Evolutionary conservation across 2,329 filamentous ascomycete genomes (phyloP).

Genomic region (Clarireedia hainanense): DNA sequence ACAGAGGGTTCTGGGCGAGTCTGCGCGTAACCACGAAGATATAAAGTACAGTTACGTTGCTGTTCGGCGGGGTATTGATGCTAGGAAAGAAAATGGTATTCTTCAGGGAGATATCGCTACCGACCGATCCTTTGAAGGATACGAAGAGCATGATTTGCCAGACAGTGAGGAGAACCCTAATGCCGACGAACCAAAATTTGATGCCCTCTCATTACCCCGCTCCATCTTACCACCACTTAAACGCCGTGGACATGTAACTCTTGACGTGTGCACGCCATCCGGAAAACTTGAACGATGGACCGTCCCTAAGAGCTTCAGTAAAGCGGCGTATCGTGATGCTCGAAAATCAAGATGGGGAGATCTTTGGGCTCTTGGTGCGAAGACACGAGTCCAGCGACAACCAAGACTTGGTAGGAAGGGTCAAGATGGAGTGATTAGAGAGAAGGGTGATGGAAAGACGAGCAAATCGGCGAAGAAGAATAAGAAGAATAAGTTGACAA

Average conservation of each 20-base stretch:
- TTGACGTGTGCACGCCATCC: slow-evolving; percentile 84
- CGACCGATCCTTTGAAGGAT: slow-evolving; percentile 63
- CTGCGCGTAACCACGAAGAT: slow-evolving; percentile 77
- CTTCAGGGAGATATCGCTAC: slow-evolving; percentile 50
- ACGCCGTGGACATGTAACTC: slow-evolving; percentile 74
- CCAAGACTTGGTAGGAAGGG: slow-evolving; percentile 48
- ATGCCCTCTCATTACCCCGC: slow-evolving; percentile 68
- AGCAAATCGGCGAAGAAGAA: slow-evolving; percentile 33
- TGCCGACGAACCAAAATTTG: slow-evolving; percentile 23
- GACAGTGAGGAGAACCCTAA: slow-evolving; percentile 11
- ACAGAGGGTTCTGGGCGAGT: slow-evolving; percentile 63
- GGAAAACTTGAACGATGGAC: slow-evolving; percentile 91
- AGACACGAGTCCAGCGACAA: slow-evolving; percentile 61
- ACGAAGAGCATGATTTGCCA: slow-evolving; percentile 42
- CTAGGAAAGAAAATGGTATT: slow-evolving; percentile 35
- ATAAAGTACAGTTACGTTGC: slow-evolving; percentile 85
- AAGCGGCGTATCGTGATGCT: slow-evolving; percentile 82
- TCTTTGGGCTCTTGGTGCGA: slow-evolving; percentile 89
- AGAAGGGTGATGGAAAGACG: slow-evolving; percentile 31
- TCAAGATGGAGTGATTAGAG: slow-evolving; percentile 11
- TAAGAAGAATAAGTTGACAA: slow-evolving; percentile 35
- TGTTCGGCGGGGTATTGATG: slow-evolving; percentile 63
- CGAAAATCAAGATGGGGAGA: slow-evolving; percentile 89
- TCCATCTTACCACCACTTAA: slow-evolving; percentile 76
- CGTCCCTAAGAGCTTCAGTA: slow-evolving; percentile 72